Conservation (phyloP, 2,329 filamentous ascomycete species). For the Beauveria sp. region DNA sequence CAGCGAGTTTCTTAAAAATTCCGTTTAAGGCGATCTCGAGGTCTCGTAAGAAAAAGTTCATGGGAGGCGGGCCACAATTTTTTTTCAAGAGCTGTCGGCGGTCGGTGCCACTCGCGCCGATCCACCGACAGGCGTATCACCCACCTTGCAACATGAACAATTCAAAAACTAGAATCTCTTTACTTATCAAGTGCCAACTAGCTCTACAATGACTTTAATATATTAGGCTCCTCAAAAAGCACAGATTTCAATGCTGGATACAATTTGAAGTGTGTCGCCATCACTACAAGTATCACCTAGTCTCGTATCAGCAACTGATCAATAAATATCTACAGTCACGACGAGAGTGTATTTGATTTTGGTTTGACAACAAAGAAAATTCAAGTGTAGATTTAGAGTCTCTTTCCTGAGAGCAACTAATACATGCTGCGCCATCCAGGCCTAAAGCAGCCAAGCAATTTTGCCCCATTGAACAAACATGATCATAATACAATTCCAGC, state of each 20-base stretch:
- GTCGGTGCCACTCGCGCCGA: slow-evolving; percentile 4
- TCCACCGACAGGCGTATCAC: neutral
- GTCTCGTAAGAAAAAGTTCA: neutral
- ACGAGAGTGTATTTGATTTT: no score
- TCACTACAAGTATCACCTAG: no score
- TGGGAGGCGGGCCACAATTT: neutral
- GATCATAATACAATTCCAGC: slow-evolving; percentile 6
- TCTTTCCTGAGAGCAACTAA: neutral
- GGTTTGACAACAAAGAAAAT: slow-evolving; percentile 2
- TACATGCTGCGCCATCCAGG: neutral
- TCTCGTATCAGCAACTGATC: no score
- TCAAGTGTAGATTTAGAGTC: neutral
- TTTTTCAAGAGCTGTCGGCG: slow-evolving; percentile 1
- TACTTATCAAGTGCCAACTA: no score
- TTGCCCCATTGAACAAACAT: neutral
- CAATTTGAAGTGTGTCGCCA: no score
- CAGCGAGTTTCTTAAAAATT: neutral
- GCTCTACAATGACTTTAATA: no score
- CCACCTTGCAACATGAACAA: no score
- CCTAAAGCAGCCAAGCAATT: slow-evolving; percentile 2
- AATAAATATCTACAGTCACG: no score
- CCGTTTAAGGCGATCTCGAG: neutral
- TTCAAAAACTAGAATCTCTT: no score
- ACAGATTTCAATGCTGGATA: no score
- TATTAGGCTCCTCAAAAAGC: no score